Percentiles rank a stretch among this genome's conserved stretches.
phyloP scores from a whole-genome alignment of 257 asterid genomes.

The Misopates orontium region DNA sequence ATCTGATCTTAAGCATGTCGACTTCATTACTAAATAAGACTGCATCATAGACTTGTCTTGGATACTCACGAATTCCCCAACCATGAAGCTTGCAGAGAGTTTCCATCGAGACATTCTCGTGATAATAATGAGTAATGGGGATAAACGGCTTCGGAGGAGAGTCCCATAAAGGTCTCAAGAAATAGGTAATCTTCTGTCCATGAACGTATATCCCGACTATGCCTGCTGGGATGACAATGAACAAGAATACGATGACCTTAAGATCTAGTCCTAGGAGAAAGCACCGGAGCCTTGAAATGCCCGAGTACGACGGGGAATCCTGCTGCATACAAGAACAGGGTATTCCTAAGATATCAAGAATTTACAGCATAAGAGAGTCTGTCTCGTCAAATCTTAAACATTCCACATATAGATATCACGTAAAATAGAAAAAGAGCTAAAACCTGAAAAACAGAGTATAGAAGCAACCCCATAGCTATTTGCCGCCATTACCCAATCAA shows the following conservation, averaged over 20 bases:
- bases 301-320: slow-evolving; percentile 20
- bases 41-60: slow-evolving; percentile 41
- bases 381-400: too few species aligned
- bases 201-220: slow-evolving; percentile 37
- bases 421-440: too few species aligned
- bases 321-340: slow-evolving; percentile 28
- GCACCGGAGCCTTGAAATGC: slow-evolving; percentile 43
- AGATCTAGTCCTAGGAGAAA: slow-evolving; percentile 38
- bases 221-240: slow-evolving; percentile 30
- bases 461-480: too few species aligned
- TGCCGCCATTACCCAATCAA: too few species aligned
- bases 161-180: slow-evolving; percentile 46
- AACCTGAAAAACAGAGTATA: too few species aligned
- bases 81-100: slow-evolving; percentile 43
- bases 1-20: slow-evolving; percentile 42
- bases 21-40: slow-evolving; percentile 42
- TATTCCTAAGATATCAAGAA: neutral
- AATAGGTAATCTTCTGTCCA: slow-evolving; percentile 45
- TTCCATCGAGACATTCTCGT: slow-evolving; percentile 31
- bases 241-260: slow-evolving; percentile 32
- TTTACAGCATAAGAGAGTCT: too few species aligned
- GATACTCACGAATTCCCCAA: slow-evolving; percentile 40
- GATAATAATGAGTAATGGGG: slow-evolving; percentile 41
- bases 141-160: slow-evolving; percentile 46
- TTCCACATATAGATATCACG: too few species aligned